These are phyloP conservation scores for Populus pruinosa DNA, from an alignment of 345 rosid species.

Conservation along the genomic window DNA sequence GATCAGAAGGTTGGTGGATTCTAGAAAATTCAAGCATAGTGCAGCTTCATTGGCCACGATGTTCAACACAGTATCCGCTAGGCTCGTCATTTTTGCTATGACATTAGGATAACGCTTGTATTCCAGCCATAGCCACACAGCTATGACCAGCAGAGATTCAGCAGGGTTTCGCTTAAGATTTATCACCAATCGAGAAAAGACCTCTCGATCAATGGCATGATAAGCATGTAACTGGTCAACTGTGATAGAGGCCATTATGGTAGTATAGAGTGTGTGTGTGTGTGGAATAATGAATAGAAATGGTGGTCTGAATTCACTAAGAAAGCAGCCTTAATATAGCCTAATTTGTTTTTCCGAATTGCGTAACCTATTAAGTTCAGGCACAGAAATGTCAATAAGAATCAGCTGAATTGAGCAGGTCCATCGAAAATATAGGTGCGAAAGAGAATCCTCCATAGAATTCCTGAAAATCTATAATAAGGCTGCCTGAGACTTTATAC, in stretches of 20 bases:
- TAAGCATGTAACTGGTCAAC: slow-evolving; percentile 30
- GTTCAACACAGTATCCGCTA: slow-evolving; percentile 23
- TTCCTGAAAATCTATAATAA: neutral
- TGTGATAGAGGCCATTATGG: slow-evolving; percentile 27
- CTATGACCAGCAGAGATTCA: slow-evolving; percentile 36
- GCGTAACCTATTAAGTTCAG: neutral
- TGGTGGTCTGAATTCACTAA: neutral
- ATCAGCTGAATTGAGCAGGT: neutral
- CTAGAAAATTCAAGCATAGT: slow-evolving; percentile 24
- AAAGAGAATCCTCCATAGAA: too few species aligned
- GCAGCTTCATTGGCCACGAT: slow-evolving; percentile 32
- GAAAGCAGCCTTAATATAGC: neutral
- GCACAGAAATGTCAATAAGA: neutral
- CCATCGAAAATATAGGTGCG: neutral
- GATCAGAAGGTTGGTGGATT: neutral
- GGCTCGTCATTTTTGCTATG: slow-evolving; percentile 16
- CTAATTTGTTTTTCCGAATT: neutral
- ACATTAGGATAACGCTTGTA: slow-evolving; percentile 36
- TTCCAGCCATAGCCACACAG: slow-evolving; percentile 52
- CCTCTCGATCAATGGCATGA: slow-evolving; percentile 38
- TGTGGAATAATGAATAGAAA: neutral
- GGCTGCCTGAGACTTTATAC: neutral
- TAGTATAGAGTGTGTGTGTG: neutral
- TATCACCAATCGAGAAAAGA: slow-evolving; percentile 38
- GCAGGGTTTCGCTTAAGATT: slow-evolving; percentile 27